These are phyloP conservation scores for Eucommia ulmoides DNA, from an alignment of 257 asterid genomes.

Conservation along the genomic window DNA sequence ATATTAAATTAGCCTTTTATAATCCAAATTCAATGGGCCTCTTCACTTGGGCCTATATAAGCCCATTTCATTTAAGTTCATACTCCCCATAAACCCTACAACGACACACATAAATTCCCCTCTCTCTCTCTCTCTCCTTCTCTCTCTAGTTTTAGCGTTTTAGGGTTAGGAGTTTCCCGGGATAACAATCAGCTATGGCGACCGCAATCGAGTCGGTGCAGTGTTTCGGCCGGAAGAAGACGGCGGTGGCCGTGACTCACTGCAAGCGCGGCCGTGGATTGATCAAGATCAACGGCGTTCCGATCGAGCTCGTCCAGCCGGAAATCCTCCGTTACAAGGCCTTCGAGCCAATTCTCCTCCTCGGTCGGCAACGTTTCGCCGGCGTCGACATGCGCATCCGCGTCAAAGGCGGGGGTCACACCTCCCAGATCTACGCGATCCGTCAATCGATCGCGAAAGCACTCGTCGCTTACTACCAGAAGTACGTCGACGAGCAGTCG, in stretches of 20 bases:
- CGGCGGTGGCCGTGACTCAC: constrained; percentile 73
- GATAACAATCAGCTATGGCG: constrained; percentile 20
- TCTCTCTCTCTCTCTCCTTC: too few species aligned
- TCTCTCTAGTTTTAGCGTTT: too few species aligned
- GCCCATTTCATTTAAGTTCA: too few species aligned
- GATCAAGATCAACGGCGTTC: constrained; percentile 68
- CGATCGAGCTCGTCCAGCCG: constrained; percentile 70
- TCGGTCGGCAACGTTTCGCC: constrained; percentile 62
- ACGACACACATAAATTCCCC: too few species aligned
- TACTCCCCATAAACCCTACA: too few species aligned
- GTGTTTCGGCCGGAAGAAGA: constrained; percentile 74
- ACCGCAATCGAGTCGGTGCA: constrained; percentile 46
- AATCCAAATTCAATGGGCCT: too few species aligned
- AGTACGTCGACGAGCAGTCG: constrained; percentile 66
- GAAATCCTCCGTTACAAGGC: constrained; percentile 77
- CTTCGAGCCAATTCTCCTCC: constrained; percentile 60
- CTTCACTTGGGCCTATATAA: too few species aligned
- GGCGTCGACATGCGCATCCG: constrained; percentile 80
- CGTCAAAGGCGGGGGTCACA: constrained; percentile 70
- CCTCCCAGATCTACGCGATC: constrained; percentile 73
- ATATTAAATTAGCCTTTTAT: too few species aligned
- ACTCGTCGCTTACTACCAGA: constrained; percentile 64
- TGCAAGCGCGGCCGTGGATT: constrained; percentile 72
- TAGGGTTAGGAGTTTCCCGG: not conserved
- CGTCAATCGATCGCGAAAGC: constrained; percentile 76